Base-by-base conservation (phyloP, 495 filamentous ascomycete species). In the Aspergillus wentii region DNA sequence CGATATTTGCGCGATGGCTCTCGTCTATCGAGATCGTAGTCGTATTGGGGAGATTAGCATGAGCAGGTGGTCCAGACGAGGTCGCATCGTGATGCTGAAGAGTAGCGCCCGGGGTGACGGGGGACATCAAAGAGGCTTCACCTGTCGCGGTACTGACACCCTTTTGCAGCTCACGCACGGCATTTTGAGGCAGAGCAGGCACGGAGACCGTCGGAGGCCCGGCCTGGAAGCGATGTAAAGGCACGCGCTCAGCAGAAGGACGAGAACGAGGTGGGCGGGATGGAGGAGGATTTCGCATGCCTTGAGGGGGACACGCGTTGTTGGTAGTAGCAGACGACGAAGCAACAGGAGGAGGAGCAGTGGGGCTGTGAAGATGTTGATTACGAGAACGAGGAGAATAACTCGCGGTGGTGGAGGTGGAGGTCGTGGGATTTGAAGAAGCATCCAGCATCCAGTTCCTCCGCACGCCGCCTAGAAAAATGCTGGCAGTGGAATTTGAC, bases 401-500 rank as follows among this genome's bases (percentile, higher is more conserved):
- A 8, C 21, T 25, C 25, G 35, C 9, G n/a, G 35, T 19, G 15
- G 14, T 41, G 37, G 18, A 8, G n/a, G 18, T 29, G 33, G 18
- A 28, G 25, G 17, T 39, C 13, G 35, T 40, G n/a, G 43, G 20
- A 15, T 23, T 31, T 13, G 27, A 17, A 22, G 19, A 30, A 10
- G 33, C 32, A 47, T 47, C 29, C 41, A 38, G 17, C 72, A 88
- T 83, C 86, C 86, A 90, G 52, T 77, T 65, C 48, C 72, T 82
- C 53, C 78, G 78, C 41, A 66, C 66, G 30, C 77, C 72, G 27
- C 82, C 80, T 36, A 86, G 64, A 60, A 87, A 84, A 23, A 73
- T 56, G 44, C 69, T 79, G 35, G 79, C 64, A 10, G 86, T 89
- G 31, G 79, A 78, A 59, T 90, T 92, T 11, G 81, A 80, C 3